These are phyloP conservation scores for Lachnellula subtilissima DNA, from an alignment of 2,329 filamentous ascomycete genomes.

Conservation along the genomic window DNA sequence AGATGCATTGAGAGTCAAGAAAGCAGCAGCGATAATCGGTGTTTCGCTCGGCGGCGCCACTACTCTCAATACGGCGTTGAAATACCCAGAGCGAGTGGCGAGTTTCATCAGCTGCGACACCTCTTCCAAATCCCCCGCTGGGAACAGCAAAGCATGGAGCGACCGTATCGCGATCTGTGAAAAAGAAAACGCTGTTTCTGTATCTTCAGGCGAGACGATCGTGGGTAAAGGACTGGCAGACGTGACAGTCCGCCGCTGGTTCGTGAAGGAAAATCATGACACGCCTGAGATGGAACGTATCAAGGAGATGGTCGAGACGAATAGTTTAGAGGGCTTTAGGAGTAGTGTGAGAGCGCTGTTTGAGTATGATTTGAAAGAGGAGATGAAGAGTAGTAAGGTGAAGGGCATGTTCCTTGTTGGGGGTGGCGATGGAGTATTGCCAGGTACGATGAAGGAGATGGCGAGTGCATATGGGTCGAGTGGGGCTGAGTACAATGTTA, in stretches of 20 bases:
- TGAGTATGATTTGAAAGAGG: constrained; percentile 60
- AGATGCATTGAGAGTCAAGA: constrained; percentile 61
- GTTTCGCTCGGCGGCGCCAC: constrained; percentile 81
- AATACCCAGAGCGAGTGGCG: constrained; percentile 53
- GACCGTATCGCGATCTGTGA: constrained; percentile 68
- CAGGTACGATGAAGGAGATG: constrained; percentile 76
- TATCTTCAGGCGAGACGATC: constrained; percentile 46
- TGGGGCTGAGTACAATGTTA: constrained; percentile 55
- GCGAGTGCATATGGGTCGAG: constrained; percentile 49
- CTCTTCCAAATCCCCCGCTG: constrained; percentile 64
- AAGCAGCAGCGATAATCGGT: constrained; percentile 64
- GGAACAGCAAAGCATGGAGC: constrained; percentile 75
- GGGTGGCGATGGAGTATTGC: constrained; percentile 67
- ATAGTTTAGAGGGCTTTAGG: constrained; percentile 65
- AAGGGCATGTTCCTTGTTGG: constrained; percentile 69
- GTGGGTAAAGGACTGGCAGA: constrained; percentile 62
- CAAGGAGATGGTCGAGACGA: constrained; percentile 62
- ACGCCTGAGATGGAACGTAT: constrained; percentile 48
- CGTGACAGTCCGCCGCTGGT: constrained; percentile 72
- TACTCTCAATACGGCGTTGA: constrained; percentile 65
- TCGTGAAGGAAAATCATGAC: constrained; percentile 56
- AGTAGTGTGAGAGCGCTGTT: constrained; percentile 66
- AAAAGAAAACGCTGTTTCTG: constrained; percentile 38
- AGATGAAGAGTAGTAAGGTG: constrained; percentile 49
- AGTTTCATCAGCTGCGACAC: constrained; percentile 74